Evolutionary conservation across 768 basidiomycete genomes (phyloP).

Genomic region (Artomyces pyxidatus): DNA sequence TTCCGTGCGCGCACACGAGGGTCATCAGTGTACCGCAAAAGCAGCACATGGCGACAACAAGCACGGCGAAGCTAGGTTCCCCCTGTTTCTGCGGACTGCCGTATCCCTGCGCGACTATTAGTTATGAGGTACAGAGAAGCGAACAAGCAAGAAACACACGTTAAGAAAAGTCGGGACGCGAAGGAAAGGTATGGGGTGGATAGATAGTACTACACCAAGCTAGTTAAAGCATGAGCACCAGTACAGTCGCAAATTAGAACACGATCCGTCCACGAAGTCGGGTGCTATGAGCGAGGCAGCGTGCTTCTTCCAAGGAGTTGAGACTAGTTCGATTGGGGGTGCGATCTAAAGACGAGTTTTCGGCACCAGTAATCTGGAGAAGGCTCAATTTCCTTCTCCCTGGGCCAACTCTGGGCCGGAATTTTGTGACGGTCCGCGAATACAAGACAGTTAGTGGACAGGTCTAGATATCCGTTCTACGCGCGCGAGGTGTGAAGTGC

Average conservation of each 20-base stretch:
- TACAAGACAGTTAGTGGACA: too few relatives aligned
- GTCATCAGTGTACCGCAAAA: constrained; percentile 88
- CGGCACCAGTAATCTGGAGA: constrained; percentile 11
- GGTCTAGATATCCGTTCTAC: too few relatives aligned
- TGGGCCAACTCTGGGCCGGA: too few relatives aligned
- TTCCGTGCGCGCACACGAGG: constrained; percentile 77
- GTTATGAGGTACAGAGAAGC: too few relatives aligned
- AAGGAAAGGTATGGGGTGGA: constrained; percentile 91
- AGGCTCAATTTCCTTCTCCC: constrained; percentile 27
- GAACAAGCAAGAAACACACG: constrained; percentile 32
- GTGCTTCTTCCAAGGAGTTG: constrained; percentile 74
- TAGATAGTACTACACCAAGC: constrained; percentile 75
- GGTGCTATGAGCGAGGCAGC: constrained; percentile 82
- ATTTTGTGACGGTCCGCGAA: constrained; percentile 63
- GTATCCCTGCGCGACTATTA: constrained; percentile 61
- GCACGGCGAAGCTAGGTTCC: constrained; percentile 89
- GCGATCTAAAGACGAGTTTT: constrained; percentile 80
- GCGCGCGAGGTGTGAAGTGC: too few relatives aligned
- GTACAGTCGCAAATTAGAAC: constrained; percentile 7
- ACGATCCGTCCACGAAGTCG: constrained; percentile 85
- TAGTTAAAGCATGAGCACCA: constrained; percentile 22
- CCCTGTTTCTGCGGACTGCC: constrained; percentile 93
- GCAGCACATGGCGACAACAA: constrained; percentile 90
- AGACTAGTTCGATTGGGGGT: constrained; percentile 65
- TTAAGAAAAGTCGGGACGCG: constrained; percentile 85